Base-by-base conservation (phyloP, 345 rosid species). In the Eucalyptus marginata region DNA sequence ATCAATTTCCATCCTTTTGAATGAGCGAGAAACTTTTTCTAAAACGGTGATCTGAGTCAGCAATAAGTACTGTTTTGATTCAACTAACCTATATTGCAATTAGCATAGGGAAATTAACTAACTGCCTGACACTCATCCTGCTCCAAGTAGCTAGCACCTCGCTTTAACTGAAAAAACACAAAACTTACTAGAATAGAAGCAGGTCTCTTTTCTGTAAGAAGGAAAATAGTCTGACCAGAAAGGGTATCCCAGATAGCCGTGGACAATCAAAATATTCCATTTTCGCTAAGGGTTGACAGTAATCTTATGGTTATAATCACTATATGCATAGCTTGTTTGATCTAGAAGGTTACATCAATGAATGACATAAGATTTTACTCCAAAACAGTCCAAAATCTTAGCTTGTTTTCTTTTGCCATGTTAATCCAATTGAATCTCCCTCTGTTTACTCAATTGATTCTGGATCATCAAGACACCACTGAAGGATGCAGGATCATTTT, bases 321-420 rank as follows among this genome's bases (percentile, higher is more conserved):
- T 66, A n/a, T 15, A 93, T 13, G 98, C 94, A 59, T 90, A 64
- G 12, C 20, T 15, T 66, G 40, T n/a, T 66, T 14, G 3, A 66
- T 66, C 79, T 66, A 66, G 6, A 66, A n/a, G 79, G 22, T 11
- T 66, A 31, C 79, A 66, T 66, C 40, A 66, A 66, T 31, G 40
- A 66, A 66, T 8, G 40, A 3, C 40, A 66, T 66, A 2, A n/a
- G 40, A n/a, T 14, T 66, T 15, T 4, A 8, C 6, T 66, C 40
- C 40, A 31, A 4, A 95, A 88, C 96, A 97, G 81, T 99, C 99
- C 31, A 98, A 98, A 92, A 95, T 94, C 95, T 97, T 98, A 90
- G 96, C 97, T 66, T 31, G 24, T 66, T n/a, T 13, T 64, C 18
- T 64, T 14, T n/a, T 25, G 71, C 36, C 3, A 3, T 7, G 17